These are phyloP conservation scores for Pleurotus tuoliensis DNA, from an alignment of 768 basidiomycete species.

Conservation along the genomic window DNA sequence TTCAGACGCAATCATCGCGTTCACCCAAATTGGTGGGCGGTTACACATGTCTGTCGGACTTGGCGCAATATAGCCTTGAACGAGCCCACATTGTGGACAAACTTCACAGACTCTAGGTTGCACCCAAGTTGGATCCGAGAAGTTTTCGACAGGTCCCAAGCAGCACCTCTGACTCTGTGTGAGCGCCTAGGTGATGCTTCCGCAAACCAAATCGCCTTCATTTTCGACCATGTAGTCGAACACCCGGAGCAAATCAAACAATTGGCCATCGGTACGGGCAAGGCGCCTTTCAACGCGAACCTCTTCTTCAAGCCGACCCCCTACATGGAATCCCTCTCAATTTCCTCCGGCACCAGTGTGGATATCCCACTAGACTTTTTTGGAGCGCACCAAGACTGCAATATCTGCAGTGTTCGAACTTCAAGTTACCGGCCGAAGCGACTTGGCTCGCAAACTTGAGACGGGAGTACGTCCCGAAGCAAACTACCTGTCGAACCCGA, in stretches of 20 bases:
- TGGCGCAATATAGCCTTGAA: background rate
- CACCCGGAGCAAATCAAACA: background rate
- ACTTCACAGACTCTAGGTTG: background rate
- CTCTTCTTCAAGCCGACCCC: background rate
- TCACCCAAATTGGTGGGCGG: background rate
- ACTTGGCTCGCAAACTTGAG: background rate
- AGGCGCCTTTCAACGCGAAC: background rate
- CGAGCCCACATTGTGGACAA: background rate
- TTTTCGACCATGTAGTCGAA: background rate
- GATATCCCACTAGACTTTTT: background rate
- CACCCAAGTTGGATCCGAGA: background rate
- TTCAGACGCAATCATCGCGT: too few relatives aligned
- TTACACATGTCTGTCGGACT: background rate
- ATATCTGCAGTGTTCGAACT: background rate
- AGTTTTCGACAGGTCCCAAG: background rate
- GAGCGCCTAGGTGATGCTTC: background rate
- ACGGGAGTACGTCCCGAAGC: background rate
- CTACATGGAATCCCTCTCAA: background rate
- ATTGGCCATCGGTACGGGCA: background rate
- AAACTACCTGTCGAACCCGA: background rate
- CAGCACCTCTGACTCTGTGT: background rate
- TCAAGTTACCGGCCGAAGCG: background rate
- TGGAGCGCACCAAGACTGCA: background rate
- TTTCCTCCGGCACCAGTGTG: background rate
- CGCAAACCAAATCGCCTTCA: background rate